Percentiles rank a stretch among this genome's conserved stretches.
phyloP scores from a whole-genome alignment of 179 eudicot genomes.

The Silene noctiflora region DNA sequence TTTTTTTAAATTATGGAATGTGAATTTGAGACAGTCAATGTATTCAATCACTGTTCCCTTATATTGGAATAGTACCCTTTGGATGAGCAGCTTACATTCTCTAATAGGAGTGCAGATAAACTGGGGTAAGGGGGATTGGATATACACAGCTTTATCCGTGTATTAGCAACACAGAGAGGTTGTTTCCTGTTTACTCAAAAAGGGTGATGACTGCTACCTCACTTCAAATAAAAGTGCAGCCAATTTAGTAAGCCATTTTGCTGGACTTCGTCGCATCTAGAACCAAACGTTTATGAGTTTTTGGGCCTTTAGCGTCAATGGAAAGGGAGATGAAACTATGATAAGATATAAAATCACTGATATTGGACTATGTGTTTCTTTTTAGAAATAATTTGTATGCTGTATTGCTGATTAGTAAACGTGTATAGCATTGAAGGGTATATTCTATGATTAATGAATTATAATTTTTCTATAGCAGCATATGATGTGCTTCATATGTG shows the following conservation, averaged over 20 bases:
- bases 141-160: too few species aligned
- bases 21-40: neutral
- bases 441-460: neutral
- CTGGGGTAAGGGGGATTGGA: too few species aligned
- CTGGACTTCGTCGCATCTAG: too few species aligned
- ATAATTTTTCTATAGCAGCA: neutral
- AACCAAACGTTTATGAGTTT: too few species aligned
- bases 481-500: neutral
- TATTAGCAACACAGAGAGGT: too few species aligned
- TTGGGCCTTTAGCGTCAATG: too few species aligned
- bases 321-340: too few species aligned
- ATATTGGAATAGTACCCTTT: neutral
- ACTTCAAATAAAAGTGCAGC: too few species aligned
- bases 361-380: neutral
- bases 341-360: neutral
- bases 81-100: neutral
- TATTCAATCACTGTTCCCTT: neutral
- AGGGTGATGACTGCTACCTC: too few species aligned
- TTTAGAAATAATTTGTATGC: neutral
- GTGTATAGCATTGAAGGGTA: neutral
- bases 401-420: neutral
- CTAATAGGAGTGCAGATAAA: too few species aligned
- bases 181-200: too few species aligned
- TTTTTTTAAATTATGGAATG: neutral
- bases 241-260: too few species aligned